Percentiles rank a stretch among this genome's conserved stretches.
Evolutionary conservation across 192 early-diverging fungal genomes (phyloP).

Genomic region (Funneliformis mosseae): DNA sequence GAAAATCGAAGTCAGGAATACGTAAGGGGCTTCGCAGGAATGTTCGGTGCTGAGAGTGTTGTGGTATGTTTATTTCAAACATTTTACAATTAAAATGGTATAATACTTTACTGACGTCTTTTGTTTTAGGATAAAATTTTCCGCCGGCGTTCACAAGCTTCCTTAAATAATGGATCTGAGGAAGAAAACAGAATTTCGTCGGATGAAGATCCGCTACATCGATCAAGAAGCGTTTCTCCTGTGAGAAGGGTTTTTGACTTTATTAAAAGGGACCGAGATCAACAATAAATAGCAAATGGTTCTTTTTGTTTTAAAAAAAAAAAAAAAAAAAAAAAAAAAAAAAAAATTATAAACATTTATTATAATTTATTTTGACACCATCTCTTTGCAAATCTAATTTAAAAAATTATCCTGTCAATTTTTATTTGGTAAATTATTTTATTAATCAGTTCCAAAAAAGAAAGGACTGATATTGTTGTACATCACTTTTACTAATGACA

Average conservation of each 20-base stretch:
- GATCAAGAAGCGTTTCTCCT: slow-evolving; percentile 9
- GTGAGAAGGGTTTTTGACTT: slow-evolving; percentile 1
- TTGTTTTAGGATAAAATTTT: slow-evolving; percentile 29
- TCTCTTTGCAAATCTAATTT: too few relatives aligned
- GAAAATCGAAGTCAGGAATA: slow-evolving; percentile 78
- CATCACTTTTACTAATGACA: too few relatives aligned
- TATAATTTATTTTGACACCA: background rate
- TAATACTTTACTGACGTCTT: background rate
- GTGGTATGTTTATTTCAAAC: slow-evolving; percentile 33
- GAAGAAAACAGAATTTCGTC: background rate
- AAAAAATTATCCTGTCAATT: too few relatives aligned
- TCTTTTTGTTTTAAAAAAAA: background rate
- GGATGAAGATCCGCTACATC: background rate
- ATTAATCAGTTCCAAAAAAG: too few relatives aligned
- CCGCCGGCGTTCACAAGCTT: background rate
- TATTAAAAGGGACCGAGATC: background rate
- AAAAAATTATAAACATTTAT: background rate
- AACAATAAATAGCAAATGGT: background rate
- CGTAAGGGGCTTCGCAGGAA: slow-evolving; percentile 65
- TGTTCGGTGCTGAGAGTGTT: slow-evolving; percentile 67
- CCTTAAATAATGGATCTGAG: background rate
- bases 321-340: background rate
- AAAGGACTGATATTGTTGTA: too few relatives aligned
- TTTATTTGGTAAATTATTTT: too few relatives aligned
- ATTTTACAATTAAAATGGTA: background rate